These are phyloP conservation scores for Pouteria glomerata DNA, from an alignment of 148 eudicot genomes.

Conservation along the genomic window DNA sequence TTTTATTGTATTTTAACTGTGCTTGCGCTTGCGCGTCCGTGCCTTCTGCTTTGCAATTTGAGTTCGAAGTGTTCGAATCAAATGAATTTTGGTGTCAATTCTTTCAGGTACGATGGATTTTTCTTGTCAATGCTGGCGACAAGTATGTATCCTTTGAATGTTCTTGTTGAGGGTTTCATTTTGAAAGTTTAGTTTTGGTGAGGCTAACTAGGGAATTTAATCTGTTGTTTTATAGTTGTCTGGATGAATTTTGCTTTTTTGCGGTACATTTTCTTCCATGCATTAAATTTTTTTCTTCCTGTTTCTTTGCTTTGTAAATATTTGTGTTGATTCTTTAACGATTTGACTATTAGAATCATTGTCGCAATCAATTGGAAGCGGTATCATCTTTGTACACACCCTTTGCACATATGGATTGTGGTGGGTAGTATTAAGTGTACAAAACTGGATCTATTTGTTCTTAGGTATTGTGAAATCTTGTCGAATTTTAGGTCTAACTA, in stretches of 20 bases:
- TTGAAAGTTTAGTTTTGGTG: neutral
- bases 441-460: slow-evolving; percentile 7
- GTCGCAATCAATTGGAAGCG: slow-evolving; percentile 78
- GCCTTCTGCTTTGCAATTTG: neutral
- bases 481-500: slow-evolving; percentile 8
- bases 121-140: slow-evolving; percentile 95
- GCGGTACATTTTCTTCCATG: neutral
- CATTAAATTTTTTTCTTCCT: neutral
- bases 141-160: slow-evolving; percentile 77
- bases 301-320: neutral
- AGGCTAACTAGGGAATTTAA: neutral
- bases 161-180: neutral
- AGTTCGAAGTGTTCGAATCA: neutral
- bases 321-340: slow-evolving; percentile 36
- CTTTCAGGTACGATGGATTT: slow-evolving; percentile 94
- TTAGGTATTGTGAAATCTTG: slow-evolving; percentile 1
- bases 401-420: slow-evolving; percentile 95
- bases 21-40: neutral
- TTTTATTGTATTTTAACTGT: too few species aligned
- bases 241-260: neutral
- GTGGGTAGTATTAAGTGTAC: slow-evolving; percentile 31
- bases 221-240: slow-evolving; percentile 1
- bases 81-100: slow-evolving; percentile 13
- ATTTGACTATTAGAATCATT: slow-evolving; percentile 52
- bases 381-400: slow-evolving; percentile 68